A percentile compares a stretch with the other conserved stretches of the same genome.
Conservation (phyloP, 192 early-diverging fungal genomes). For the Lunasporangiospora selenospora region DNA sequence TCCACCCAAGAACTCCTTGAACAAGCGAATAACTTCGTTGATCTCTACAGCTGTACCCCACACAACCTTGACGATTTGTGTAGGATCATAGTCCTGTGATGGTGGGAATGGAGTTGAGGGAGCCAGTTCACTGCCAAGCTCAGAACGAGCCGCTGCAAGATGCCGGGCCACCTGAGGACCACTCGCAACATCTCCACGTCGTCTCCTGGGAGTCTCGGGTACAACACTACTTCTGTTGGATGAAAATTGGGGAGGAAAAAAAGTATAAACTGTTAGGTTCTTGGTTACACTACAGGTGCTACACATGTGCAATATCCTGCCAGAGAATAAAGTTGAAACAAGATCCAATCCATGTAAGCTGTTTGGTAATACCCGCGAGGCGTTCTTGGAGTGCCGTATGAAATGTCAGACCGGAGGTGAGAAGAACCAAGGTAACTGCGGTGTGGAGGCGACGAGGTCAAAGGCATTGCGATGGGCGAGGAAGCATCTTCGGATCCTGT, state of each 20-base stretch:
- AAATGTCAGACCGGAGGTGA: conserved; percentile 34
- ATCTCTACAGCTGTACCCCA: conserved; percentile 97
- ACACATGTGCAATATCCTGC: no score
- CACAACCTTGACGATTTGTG: conserved; percentile 58
- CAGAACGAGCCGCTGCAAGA: conserved; percentile 14
- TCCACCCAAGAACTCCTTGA: conserved; percentile 82
- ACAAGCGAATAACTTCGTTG: conserved; percentile 78
- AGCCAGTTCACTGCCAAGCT: conserved; percentile 23
- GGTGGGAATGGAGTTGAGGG: conserved; percentile 24
- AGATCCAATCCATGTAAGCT: no score
- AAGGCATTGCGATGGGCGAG: conserved; percentile 29
- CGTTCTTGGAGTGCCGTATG: conserved; percentile 31
- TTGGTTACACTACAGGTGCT: no score
- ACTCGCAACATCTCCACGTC: conserved; percentile 36
- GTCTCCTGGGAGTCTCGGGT: conserved; percentile 30
- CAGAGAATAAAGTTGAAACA: no score
- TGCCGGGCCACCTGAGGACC: conserved; percentile 45
- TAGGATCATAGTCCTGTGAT: conserved; percentile 35
- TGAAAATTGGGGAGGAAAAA: no score
- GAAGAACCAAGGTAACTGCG: conserved; percentile 38
- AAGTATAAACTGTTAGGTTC: no score
- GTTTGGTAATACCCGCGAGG: no score
- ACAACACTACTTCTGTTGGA: conserved; percentile 1
- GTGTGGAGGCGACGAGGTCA: conserved; percentile 31
- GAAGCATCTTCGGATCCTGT: conserved; percentile 31